Conservation (phyloP, 345 rosid species). For the Sonneratia alba region DNA sequence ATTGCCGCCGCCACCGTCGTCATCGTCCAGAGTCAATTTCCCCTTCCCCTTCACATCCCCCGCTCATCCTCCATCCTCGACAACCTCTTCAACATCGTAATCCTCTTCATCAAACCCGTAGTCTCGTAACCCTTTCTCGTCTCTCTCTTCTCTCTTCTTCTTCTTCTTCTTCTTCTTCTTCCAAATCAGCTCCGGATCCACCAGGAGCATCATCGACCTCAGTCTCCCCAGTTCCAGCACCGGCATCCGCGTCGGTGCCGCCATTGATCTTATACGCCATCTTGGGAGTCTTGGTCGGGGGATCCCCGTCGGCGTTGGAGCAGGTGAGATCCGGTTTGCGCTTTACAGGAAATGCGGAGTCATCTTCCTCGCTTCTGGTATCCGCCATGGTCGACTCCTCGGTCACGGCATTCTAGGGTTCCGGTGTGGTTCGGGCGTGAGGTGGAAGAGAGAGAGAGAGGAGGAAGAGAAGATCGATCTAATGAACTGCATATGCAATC, state of each 20-base stretch:
- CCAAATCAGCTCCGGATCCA: constrained; percentile 1
- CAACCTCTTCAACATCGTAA: neutral
- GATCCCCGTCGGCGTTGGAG: neutral
- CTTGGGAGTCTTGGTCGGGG: constrained; percentile 5
- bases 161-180: neutral
- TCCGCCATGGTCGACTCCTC: neutral
- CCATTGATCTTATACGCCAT: constrained; percentile 1
- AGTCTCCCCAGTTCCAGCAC: constrained; percentile 3
- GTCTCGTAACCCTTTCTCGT: no score
- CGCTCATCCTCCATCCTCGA: constrained; percentile 7
- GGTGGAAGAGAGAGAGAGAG: neutral
- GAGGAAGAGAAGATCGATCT: neutral
- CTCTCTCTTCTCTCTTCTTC: neutral
- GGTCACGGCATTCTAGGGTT: neutral
- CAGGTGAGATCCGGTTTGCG: constrained; percentile 15
- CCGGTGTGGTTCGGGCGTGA: neutral
- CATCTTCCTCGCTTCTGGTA: constrained; percentile 7
- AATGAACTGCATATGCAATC: neutral
- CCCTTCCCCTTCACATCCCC: constrained; percentile 18
- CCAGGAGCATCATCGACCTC: neutral
- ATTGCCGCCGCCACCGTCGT: constrained; percentile 26
- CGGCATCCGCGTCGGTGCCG: neutral
- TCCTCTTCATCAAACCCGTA: neutral
- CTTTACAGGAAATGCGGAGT: constrained; percentile 6
- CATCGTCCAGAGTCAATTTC: constrained; percentile 23